phyloP scores from a whole-genome alignment of 2,329 filamentous ascomycete species.

The Tolypocladium inflatum region DNA sequence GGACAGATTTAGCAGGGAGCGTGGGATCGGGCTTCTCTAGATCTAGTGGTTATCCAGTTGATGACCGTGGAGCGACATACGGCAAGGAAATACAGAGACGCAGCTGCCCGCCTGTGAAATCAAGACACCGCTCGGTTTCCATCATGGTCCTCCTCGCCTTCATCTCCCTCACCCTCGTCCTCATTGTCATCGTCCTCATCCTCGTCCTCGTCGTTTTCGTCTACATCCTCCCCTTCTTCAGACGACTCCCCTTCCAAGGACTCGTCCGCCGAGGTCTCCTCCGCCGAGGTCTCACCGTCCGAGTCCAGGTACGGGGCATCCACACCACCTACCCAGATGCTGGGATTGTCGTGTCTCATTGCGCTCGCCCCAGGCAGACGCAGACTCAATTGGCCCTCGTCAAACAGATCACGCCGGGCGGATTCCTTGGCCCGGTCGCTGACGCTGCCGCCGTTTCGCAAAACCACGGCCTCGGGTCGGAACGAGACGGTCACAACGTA shows the following conservation, averaged over 20 bases:
- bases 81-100: no score
- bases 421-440: conserved; percentile 2
- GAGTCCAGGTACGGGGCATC: no score
- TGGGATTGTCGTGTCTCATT: background rate
- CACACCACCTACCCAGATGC: background rate
- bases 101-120: background rate
- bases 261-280: no score
- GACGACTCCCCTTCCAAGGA: no score
- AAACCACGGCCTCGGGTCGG: conserved; percentile 8
- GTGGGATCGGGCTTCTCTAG: no score
- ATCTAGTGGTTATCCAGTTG: no score
- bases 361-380: background rate
- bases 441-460: conserved; percentile 9
- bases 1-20: no score
- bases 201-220: background rate
- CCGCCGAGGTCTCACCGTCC: no score
- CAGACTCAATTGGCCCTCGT: background rate
- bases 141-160: background rate
- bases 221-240: background rate
- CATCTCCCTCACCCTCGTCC: background rate
- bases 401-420: background rate
- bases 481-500: conserved; percentile 32
- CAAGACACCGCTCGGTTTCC: background rate
- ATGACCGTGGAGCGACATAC: no score
- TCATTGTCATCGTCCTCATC: background rate